Evolutionary conservation across 352 stramenopile species (phyloP).

Genomic region (Blastocystis sp.): DNA sequence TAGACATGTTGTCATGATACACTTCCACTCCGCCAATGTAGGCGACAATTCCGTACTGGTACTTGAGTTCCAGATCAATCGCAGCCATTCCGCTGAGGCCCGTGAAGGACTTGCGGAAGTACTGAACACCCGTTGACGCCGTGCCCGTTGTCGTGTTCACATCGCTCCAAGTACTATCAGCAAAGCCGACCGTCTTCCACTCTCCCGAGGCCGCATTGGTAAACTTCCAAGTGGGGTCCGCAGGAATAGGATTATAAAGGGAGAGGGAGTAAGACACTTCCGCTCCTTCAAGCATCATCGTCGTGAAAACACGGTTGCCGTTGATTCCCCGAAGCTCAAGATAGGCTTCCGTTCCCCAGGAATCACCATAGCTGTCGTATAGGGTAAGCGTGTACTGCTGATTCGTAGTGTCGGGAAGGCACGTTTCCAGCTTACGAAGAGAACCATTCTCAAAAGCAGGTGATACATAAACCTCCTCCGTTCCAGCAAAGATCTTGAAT

Average conservation of each 20-base stretch:
- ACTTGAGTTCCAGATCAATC: background rate
- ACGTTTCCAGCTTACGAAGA: background rate
- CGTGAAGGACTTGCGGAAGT: background rate
- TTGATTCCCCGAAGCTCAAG: background rate
- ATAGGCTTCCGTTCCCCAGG: background rate
- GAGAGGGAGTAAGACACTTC: background rate
- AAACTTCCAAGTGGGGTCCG: background rate
- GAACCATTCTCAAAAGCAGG: background rate
- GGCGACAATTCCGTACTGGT: slow-evolving; percentile 14
- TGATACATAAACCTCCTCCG: background rate
- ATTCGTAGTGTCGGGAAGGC: background rate
- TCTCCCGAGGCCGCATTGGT: background rate
- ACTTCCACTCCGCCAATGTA: slow-evolving; percentile 34
- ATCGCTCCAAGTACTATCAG: background rate
- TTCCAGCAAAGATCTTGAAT: background rate
- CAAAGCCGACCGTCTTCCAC: background rate
- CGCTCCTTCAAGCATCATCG: background rate
- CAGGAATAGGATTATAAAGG: slow-evolving; percentile 7
- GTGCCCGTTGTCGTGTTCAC: background rate
- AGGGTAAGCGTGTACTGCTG: background rate
- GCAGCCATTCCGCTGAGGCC: background rate
- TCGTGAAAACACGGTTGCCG: slow-evolving; percentile 21
- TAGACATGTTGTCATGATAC: slow-evolving; percentile 16
- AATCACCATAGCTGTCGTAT: background rate
- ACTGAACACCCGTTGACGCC: background rate